Percentiles rank a stretch among this genome's conserved stretches.
Conservation (phyloP, 345 rosid species). For the Hypericum perforatum region DNA sequence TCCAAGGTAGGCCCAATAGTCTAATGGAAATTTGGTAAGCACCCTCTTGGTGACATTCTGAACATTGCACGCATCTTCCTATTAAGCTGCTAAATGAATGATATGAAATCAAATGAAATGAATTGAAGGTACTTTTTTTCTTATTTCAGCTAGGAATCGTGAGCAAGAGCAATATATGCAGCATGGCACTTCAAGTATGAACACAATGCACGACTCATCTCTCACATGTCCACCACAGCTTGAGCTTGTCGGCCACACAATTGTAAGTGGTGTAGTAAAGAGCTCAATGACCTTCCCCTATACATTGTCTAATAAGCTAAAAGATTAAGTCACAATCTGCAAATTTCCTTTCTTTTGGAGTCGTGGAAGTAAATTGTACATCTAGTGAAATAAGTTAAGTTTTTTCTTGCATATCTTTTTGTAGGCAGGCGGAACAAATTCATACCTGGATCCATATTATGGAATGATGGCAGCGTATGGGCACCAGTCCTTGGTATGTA, state of each 20-base stretch:
- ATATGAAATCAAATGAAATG: too few species aligned
- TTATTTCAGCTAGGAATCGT: slow-evolving; percentile 32
- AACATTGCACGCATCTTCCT: too few species aligned
- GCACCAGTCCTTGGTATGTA: slow-evolving; percentile 74
- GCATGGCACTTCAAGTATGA: slow-evolving; percentile 28
- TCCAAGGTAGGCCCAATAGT: too few species aligned
- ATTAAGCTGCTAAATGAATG: too few species aligned
- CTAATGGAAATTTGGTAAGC: too few species aligned
- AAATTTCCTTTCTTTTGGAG: slow-evolving; percentile 9
- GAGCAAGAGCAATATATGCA: slow-evolving; percentile 40
- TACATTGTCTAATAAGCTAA: background rate
- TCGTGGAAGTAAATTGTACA: slow-evolving; percentile 8
- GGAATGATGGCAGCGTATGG: slow-evolving; percentile 85
- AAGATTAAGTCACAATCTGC: background rate
- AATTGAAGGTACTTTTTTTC: slow-evolving; percentile 6
- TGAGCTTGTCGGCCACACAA: slow-evolving; percentile 92
- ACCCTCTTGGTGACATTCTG: too few species aligned
- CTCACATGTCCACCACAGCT: slow-evolving; percentile 58
- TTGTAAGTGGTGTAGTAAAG: slow-evolving; percentile 39
- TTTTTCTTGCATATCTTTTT: slow-evolving; percentile 12
- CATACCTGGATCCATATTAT: slow-evolving; percentile 74
- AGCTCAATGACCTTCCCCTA: background rate
- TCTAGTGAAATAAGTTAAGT: background rate
- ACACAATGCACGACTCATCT: slow-evolving; percentile 38
- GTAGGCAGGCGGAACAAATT: slow-evolving; percentile 88